Evolutionary conservation across 441 rosid genomes (phyloP).

Genomic region (Adansonia madagascariensis): DNA sequence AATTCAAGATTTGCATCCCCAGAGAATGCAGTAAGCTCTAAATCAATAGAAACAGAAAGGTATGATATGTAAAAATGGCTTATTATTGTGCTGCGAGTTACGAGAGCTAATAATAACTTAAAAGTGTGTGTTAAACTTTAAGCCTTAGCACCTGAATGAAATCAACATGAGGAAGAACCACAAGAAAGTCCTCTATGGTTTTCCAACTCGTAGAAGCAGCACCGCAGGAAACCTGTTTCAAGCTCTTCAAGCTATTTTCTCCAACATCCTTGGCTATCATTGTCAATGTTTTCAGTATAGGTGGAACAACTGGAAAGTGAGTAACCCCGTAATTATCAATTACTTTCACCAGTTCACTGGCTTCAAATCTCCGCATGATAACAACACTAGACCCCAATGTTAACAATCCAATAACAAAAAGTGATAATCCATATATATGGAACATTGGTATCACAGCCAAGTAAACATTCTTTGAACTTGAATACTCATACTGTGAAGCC

Average conservation of each 20-base stretch:
- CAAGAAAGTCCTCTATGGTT: constrained; percentile 58
- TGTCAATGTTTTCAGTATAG: constrained; percentile 59
- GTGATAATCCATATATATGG: constrained; percentile 82
- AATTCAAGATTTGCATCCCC: constrained; percentile 4
- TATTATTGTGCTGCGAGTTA: background rate
- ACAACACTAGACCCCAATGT: constrained; percentile 67
- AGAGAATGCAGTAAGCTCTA: background rate
- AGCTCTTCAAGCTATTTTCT: constrained; percentile 54
- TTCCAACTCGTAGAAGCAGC: constrained; percentile 69
- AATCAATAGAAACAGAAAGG: background rate
- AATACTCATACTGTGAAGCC: constrained; percentile 66
- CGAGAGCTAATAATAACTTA: background rate
- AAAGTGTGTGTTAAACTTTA: background rate
- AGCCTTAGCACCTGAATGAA: constrained; percentile 68
- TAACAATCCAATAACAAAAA: constrained; percentile 66
- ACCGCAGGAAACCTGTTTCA: constrained; percentile 85
- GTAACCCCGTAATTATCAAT: constrained; percentile 64
- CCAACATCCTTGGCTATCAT: constrained; percentile 41
- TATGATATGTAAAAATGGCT: background rate
- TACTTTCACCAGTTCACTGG: constrained; percentile 44
- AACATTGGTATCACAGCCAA: constrained; percentile 77
- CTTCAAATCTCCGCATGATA: constrained; percentile 73
- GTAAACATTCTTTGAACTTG: constrained; percentile 55
- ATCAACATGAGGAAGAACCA: constrained; percentile 64
- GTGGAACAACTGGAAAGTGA: constrained; percentile 83